A percentile compares a stretch with the other conserved stretches of the same genome.
Evolutionary conservation across 257 asterid genomes (phyloP).

Genomic region (Jacaranda copaia): DNA sequence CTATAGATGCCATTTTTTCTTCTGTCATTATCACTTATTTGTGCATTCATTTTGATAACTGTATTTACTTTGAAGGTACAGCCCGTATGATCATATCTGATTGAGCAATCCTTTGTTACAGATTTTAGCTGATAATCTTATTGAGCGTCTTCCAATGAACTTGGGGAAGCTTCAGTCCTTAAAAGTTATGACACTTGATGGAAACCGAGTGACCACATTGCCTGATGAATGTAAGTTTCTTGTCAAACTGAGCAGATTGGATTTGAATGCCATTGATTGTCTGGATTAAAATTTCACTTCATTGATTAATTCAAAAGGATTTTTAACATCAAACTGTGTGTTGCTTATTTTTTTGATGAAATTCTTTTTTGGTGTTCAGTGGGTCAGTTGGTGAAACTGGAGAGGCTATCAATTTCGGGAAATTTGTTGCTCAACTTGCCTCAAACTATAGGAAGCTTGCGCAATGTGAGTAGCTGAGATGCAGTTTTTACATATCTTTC

Average conservation of each 20-base stretch:
- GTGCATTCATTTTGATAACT: constrained; percentile 3
- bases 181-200: constrained; percentile 85
- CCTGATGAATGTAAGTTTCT: constrained; percentile 87
- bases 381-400: constrained; percentile 98
- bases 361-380: constrained; percentile 54
- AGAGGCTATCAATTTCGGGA: constrained; percentile 78
- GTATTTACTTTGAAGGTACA: neutral
- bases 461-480: constrained; percentile 74
- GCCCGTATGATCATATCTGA: constrained; percentile 11
- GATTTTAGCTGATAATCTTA: constrained; percentile 86
- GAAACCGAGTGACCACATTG: constrained; percentile 74
- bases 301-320: constrained; percentile 22
- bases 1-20: neutral
- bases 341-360: constrained; percentile 7
- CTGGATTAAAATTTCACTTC: constrained; percentile 16
- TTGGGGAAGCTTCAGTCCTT: constrained; percentile 89
- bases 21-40: neutral
- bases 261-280: constrained; percentile 26
- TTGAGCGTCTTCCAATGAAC: constrained; percentile 83
- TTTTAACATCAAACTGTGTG: constrained; percentile 33
- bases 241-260: constrained; percentile 22
- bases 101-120: constrained; percentile 39
- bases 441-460: constrained; percentile 97
- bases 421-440: constrained; percentile 74
- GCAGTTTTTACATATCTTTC: neutral